Conservation (phyloP, 2,329 filamentous ascomycete species). For the Fusarium mexicanum region DNA sequence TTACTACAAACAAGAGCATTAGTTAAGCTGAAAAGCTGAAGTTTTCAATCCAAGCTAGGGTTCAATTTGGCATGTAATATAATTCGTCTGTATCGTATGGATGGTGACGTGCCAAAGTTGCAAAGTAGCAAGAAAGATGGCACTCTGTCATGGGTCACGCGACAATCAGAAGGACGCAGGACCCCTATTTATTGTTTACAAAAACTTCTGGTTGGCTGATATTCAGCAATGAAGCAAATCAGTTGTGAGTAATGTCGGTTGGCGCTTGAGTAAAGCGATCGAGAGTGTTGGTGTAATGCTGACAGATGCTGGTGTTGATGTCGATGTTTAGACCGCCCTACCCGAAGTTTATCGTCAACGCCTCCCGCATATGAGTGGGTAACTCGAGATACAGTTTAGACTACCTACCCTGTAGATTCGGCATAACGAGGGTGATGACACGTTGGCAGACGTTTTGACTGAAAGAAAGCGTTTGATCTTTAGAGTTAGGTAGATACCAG, state of each 20-base stretch:
- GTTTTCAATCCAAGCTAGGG: accelerated
- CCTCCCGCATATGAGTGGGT: neutral
- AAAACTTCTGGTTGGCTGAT: accelerated
- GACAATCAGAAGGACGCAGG: neutral
- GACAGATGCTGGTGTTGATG: neutral
- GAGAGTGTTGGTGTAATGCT: neutral
- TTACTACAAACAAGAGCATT: neutral
- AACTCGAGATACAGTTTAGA: neutral
- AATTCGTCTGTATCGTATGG: accelerated
- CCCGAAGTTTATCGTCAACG: neutral
- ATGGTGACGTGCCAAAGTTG: too few relatives aligned
- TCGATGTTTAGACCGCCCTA: neutral
- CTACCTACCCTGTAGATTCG: neutral
- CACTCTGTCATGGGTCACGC: neutral
- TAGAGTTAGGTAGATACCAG: accelerated
- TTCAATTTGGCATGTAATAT: accelerated
- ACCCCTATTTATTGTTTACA: neutral
- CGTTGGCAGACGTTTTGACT: too few relatives aligned
- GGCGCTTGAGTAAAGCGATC: accelerated
- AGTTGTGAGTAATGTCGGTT: accelerated
- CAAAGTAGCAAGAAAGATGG: neutral
- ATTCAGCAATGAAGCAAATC: neutral
- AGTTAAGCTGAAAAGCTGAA: accelerated
- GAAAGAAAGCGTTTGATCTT: accelerated
- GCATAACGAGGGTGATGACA: too few relatives aligned